These are phyloP conservation scores for Penicillium robsamsonii DNA, from an alignment of 495 filamentous ascomycete species.

Conservation along the genomic window DNA sequence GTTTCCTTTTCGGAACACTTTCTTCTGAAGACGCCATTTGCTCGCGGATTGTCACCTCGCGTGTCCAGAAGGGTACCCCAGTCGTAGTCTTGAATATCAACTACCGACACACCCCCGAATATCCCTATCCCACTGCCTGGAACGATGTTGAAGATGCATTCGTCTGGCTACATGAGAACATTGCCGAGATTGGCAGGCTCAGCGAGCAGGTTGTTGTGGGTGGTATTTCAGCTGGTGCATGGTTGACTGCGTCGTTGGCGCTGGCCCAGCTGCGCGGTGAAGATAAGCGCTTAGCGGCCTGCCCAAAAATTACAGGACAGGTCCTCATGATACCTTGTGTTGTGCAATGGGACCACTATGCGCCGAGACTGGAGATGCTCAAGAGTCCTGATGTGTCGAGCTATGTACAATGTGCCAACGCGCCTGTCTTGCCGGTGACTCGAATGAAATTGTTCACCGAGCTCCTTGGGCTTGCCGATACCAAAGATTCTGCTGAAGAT, in stretches of 20 bases:
- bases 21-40: constrained; percentile 49
- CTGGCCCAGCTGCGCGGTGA: constrained; percentile 29
- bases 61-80: constrained; percentile 17
- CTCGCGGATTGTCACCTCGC: constrained; percentile 35
- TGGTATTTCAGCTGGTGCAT: constrained; percentile 48
- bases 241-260: constrained; percentile 42
- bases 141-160: constrained; percentile 49
- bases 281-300: constrained; percentile 22
- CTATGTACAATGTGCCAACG: constrained; percentile 38
- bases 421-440: constrained; percentile 36
- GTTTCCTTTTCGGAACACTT: constrained; percentile 46
- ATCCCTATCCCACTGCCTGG: constrained; percentile 42
- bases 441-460: constrained; percentile 34
- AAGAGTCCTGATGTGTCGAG: constrained; percentile 36
- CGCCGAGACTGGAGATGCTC: constrained; percentile 32
- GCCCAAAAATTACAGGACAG: constrained; percentile 38
- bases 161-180: constrained; percentile 42
- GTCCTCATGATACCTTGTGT: constrained; percentile 46
- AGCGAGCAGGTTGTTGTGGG: constrained; percentile 42
- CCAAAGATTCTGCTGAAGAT: constrained; percentile 24
- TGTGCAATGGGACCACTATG: constrained; percentile 34
- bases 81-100: constrained; percentile 44
- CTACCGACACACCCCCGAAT: constrained; percentile 49
- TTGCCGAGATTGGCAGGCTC: constrained; percentile 32
- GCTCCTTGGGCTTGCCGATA: constrained; percentile 24